Conservation (phyloP, 2,329 filamentous ascomycete species). For the Colletotrichum costaricense region DNA sequence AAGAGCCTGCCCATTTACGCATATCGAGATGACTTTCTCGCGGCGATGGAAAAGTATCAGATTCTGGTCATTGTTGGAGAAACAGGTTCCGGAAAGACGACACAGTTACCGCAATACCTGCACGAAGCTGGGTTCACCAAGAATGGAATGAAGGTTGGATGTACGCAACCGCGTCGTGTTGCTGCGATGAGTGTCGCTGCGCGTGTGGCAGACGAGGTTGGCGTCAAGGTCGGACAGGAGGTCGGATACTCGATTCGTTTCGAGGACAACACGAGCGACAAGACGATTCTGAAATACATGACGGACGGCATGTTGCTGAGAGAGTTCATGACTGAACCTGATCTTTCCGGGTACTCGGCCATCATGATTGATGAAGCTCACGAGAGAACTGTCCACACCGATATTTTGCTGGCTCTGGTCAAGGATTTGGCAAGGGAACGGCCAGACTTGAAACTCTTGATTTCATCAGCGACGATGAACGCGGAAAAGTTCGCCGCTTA, state of each 20-base stretch:
- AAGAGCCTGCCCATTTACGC: conserved; percentile 91
- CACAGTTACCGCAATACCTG: conserved; percentile 92
- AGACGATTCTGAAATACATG: conserved; percentile 95
- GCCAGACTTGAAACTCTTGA: conserved; percentile 88
- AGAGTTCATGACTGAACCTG: conserved; percentile 90
- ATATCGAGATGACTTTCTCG: conserved; percentile 86
- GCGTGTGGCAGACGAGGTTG: conserved; percentile 94
- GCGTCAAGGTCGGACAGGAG: conserved; percentile 88
- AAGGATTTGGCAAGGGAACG: conserved; percentile 89
- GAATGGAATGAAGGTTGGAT: conserved; percentile 85
- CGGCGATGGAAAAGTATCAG: conserved; percentile 88
- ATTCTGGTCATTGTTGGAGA: conserved; percentile 93
- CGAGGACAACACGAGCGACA: conserved; percentile 90
- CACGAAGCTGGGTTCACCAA: conserved; percentile 93
- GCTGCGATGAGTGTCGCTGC: conserved; percentile 98
- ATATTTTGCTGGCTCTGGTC: conserved; percentile 87
- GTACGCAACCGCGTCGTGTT: conserved; percentile 93
- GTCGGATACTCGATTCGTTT: conserved; percentile 97
- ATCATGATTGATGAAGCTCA: conserved; percentile 99
- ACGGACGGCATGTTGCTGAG: conserved; percentile 95
- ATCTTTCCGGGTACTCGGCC: conserved; percentile 83
- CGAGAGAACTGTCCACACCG: conserved; percentile 90
- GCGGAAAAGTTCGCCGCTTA: conserved; percentile 92
- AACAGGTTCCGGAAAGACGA: conserved; percentile 95
- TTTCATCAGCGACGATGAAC: conserved; percentile 95